Evolutionary conservation across 176 grass and related monocot genomes (phyloP), one percentile per base, ranked within the genome.

Genomic region (Aegilops sharonensis): DNA sequence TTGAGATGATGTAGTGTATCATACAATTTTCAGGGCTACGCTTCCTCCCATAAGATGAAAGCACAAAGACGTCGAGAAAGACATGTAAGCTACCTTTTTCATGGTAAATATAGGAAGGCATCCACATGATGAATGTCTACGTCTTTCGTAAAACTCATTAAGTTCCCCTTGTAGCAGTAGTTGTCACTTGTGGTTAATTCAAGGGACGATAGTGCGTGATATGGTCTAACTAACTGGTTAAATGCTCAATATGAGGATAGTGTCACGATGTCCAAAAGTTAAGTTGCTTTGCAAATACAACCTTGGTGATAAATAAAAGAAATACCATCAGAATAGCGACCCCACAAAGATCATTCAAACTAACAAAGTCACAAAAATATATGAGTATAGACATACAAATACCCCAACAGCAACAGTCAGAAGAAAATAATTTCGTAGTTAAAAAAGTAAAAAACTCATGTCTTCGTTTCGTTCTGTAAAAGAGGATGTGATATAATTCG

Each of bases 241-340:
- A 43, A 21, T 18, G 31, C 12, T 83, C 8, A 57, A 81, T 57
- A 73, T 24, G 52, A 86, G 45, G 32, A 78, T 14, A 60, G 11
- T 21, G 29, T 11, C 68, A 81, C 9, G 7, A 36, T 31, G 23
- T 35, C 11, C 10, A 48, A 36, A 62, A 23, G 31, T 9, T 27
- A 66, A 34, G 18, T 65, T 42, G 43, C 13, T 68, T 61, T 59
- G 13, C 32, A 6, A 43, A 78, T 66, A 57, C 54, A 71, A 42
- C 63, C 10, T 83, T 35, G 5, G 72, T 11, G 75, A 79, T 25
- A 79, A 45, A 45, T 65, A 74, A 83, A 45, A 45, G 66, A 74
- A 73, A 30, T 85, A 34, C 12, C 42, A 85, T 74, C 60, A 60
- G 34, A 75, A 81, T n/a, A 45, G 29, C 8, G 52, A 56, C 14